Evolutionary conservation across 2,329 filamentous ascomycete genomes (phyloP).

Genomic region (Venturia pyrina): DNA sequence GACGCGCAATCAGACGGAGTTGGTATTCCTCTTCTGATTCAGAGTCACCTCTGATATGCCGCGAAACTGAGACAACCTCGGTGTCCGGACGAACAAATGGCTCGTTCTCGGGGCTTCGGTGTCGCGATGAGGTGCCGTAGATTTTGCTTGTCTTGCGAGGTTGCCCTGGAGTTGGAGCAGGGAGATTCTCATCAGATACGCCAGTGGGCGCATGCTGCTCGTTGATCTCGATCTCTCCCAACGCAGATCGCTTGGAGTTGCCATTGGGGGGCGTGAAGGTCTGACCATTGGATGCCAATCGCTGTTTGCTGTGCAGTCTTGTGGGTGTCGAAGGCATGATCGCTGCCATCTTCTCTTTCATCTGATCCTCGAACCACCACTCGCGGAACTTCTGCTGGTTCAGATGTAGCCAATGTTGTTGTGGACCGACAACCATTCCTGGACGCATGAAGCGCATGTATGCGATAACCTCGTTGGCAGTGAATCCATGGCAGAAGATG

Average conservation of each 20-base stretch:
- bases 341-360: constrained; percentile 72
- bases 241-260: constrained; percentile 65
- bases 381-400: constrained; percentile 97
- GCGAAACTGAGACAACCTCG: constrained; percentile 51
- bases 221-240: constrained; percentile 91
- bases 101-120: constrained; percentile 23
- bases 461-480: constrained; percentile 91
- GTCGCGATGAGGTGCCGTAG: constrained; percentile 45
- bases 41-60: constrained; percentile 46
- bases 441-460: constrained; percentile 99
- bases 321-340: constrained; percentile 47
- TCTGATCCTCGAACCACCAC: constrained; percentile 77
- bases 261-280: constrained; percentile 78
- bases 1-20: constrained; percentile 57
- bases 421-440: constrained; percentile 96
- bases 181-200: constrained; percentile 74
- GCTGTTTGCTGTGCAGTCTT: constrained; percentile 29
- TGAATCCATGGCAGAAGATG: constrained; percentile 95
- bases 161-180: constrained; percentile 90
- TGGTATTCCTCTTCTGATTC: constrained; percentile 80
- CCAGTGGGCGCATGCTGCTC: constrained; percentile 36
- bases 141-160: constrained; percentile 78
- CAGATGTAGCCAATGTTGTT: constrained; percentile 97
- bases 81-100: constrained; percentile 43
- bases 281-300: constrained; percentile 53